Evolutionary conservation across 2,329 filamentous ascomycete species (phyloP).

Genomic region (Microsporum ferrugineum): DNA sequence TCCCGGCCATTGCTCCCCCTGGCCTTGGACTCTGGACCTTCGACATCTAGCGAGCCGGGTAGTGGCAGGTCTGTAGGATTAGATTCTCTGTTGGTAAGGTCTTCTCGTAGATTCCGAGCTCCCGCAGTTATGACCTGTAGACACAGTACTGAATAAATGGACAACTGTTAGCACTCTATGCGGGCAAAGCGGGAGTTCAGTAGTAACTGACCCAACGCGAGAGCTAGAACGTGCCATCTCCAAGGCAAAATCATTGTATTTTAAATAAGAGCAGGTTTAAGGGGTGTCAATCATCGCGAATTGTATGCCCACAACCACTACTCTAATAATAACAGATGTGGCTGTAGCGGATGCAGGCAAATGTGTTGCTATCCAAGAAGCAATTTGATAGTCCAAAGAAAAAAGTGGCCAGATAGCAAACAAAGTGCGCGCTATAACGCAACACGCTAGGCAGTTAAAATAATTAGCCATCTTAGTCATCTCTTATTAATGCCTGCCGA

Average conservation of each 20-base stretch:
- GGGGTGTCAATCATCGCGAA: conserved; percentile 5
- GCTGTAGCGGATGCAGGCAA: background rate
- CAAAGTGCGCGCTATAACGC: background rate
- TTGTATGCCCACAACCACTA: background rate
- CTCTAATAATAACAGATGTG: background rate
- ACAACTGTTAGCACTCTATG: background rate
- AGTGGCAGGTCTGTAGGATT: background rate
- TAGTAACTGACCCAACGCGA: conserved; percentile 11
- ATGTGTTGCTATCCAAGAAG: background rate
- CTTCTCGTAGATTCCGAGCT: conserved; percentile 1
- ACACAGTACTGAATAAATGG: conserved; percentile 8
- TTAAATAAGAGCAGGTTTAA: conserved; percentile 1
- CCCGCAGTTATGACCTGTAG: conserved; percentile 7
- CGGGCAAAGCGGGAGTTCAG: background rate
- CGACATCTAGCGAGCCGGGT: background rate
- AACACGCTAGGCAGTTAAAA: background rate
- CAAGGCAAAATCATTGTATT: conserved; percentile 13
- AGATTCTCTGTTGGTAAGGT: background rate
- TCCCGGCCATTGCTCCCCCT: background rate
- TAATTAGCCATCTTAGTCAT: background rate
- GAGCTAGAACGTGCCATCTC: conserved; percentile 14
- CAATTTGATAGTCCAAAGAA: background rate
- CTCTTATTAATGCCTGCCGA: no score
- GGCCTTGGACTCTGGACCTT: background rate
- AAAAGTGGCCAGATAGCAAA: no score